Percentiles rank a stretch among this genome's conserved stretches.
Evolutionary conservation across 1,284 basidiomycete genomes (phyloP).

Genomic region (Anthracocystis panici-leucophaei): DNA sequence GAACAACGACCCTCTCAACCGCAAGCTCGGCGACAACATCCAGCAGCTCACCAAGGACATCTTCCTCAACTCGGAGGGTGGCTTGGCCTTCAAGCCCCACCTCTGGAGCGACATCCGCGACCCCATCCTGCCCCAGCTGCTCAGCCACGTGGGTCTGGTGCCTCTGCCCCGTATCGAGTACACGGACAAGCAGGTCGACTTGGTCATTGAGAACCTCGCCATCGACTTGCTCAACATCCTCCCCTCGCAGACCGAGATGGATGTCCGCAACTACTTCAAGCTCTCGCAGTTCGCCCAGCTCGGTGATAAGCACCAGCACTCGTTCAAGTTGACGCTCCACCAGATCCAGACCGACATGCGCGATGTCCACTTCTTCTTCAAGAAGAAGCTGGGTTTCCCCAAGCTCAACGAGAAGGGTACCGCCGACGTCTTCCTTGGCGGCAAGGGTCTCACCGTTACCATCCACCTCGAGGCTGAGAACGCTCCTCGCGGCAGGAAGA

Average conservation of each 20-base stretch:
- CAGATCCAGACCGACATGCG: conserved; percentile 96
- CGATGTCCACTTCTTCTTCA: conserved; percentile 84
- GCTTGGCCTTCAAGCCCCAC: conserved; percentile 82
- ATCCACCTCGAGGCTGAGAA: conserved; percentile 75
- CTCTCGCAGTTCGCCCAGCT: conserved; percentile 72
- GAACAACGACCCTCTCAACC: conserved; percentile 85
- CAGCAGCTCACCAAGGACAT: conserved; percentile 83
- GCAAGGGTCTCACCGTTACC: conserved; percentile 76
- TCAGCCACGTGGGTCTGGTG: conserved; percentile 80
- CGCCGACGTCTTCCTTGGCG: conserved; percentile 89
- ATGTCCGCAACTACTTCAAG: conserved; percentile 85
- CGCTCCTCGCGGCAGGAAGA: conserved; percentile 68
- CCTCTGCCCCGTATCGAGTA: conserved; percentile 75
- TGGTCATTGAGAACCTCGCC: conserved; percentile 90
- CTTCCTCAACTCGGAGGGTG: conserved; percentile 74
- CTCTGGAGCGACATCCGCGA: conserved; percentile 86
- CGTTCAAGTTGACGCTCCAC: conserved; percentile 69
- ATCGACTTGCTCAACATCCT: conserved; percentile 79
- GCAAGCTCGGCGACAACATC: conserved; percentile 84
- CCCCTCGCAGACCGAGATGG: conserved; percentile 79
- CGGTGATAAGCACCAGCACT: conserved; percentile 57
- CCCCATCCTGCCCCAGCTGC: conserved; percentile 83
- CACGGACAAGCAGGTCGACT: conserved; percentile 72
- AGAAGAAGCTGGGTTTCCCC: conserved; percentile 75
- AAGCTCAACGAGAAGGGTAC: conserved; percentile 89